These are phyloP conservation scores for Fistulinella prunicolor DNA, from an alignment of 768 basidiomycete species.

Conservation along the genomic window DNA sequence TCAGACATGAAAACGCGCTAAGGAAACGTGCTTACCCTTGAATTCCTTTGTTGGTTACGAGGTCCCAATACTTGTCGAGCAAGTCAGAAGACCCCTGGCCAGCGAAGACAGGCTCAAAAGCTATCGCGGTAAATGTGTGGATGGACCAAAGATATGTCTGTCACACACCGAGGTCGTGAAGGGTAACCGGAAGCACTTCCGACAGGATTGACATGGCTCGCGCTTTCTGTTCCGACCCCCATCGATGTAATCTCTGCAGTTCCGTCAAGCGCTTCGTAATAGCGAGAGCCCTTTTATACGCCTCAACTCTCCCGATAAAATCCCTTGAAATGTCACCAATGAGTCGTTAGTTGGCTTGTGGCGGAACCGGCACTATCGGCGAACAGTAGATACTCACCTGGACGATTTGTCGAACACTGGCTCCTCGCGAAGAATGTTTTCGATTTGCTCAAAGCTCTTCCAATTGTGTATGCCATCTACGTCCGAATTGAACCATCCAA, in stretches of 20 bases:
- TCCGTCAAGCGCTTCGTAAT: constrained; percentile 59
- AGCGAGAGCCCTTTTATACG: constrained; percentile 51
- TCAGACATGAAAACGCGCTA: neutral
- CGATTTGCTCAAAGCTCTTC: constrained; percentile 45
- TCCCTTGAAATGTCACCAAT: constrained; percentile 36
- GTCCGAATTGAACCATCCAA: neutral
- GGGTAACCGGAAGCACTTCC: constrained; percentile 48
- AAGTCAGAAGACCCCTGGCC: constrained; percentile 59
- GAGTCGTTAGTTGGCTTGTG: neutral
- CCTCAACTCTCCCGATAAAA: constrained; percentile 57
- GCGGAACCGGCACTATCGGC: no score
- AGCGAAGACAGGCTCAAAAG: constrained; percentile 67
- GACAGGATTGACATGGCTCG: constrained; percentile 49
- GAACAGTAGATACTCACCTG: constrained; percentile 37
- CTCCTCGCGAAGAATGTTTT: constrained; percentile 49
- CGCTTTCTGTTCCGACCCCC: constrained; percentile 47
- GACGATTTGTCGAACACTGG: constrained; percentile 57
- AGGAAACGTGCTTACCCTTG: constrained; percentile 38
- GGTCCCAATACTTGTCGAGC: constrained; percentile 47
- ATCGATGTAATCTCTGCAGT: constrained; percentile 50
- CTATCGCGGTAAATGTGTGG: constrained; percentile 17
- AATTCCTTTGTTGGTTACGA: constrained; percentile 55
- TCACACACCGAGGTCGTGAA: constrained; percentile 37
- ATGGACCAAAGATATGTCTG: constrained; percentile 22
- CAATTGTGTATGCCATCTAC: constrained; percentile 51